These are phyloP conservation scores for Fusarium fujikuroi DNA, from an alignment of 2,329 filamentous ascomycete genomes.

Conservation along the genomic window DNA sequence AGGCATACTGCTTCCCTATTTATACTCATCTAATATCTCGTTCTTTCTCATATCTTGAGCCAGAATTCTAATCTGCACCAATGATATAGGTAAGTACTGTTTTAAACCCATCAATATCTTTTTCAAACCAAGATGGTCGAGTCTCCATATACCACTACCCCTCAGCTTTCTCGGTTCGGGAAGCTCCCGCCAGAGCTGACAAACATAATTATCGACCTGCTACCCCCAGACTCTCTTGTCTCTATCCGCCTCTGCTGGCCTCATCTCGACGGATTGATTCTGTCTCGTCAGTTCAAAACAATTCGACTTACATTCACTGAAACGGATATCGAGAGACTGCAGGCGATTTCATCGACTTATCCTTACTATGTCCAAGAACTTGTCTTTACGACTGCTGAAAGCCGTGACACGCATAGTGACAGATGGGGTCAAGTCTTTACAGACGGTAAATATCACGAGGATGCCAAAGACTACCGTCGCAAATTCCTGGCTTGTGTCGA, in stretches of 20 bases:
- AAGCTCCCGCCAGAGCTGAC: not conserved
- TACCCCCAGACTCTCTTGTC: not conserved
- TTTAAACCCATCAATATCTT: not conserved
- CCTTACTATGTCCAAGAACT: conserved; percentile 1
- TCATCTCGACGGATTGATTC: not conserved
- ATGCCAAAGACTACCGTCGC: not conserved
- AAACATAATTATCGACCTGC: not conserved
- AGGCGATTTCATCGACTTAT: not conserved
- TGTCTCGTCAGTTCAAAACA: not conserved
- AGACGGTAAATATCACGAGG: not conserved
- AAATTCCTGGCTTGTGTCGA: not conserved
- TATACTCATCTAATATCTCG: not conserved
- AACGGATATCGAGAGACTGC: not conserved
- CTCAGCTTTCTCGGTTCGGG: not conserved
- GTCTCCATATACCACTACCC: too few species aligned
- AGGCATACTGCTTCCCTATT: not conserved
- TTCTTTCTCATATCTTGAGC: not conserved
- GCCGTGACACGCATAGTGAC: not conserved
- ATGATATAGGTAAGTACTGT: too few species aligned
- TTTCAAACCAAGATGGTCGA: not conserved
- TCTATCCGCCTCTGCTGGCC: not conserved
- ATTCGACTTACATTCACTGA: not conserved
- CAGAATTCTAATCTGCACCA: not conserved
- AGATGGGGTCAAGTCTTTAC: not conserved
- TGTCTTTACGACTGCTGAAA: not conserved